phyloP scores from a whole-genome alignment of 306 rosid species.

The Biancaea sappan region DNA sequence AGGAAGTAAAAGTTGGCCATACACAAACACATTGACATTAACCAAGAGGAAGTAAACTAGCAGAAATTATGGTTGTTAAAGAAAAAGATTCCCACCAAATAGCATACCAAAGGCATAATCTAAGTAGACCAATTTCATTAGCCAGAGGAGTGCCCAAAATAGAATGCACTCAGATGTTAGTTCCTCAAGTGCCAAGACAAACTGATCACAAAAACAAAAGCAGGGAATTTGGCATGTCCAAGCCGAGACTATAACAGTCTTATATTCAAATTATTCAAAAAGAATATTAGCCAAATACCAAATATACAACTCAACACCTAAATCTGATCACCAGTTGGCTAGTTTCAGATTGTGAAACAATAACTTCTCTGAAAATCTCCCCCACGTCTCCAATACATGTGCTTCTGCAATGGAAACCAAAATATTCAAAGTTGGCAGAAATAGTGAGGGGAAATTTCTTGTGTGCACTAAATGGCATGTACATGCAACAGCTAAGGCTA shows the following conservation, averaged over 20 bases:
- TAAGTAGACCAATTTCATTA: background rate
- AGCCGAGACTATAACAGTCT: background rate
- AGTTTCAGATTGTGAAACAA: conserved; percentile 10
- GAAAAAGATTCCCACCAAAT: too few species aligned
- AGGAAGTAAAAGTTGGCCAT: too few species aligned
- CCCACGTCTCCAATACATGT: conserved; percentile 14
- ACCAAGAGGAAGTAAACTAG: too few species aligned
- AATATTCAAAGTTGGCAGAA: background rate
- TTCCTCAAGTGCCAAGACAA: background rate
- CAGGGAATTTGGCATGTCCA: background rate
- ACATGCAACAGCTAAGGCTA: too few species aligned
- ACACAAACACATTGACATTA: too few species aligned
- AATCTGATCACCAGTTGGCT: background rate
- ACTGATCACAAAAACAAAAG: background rate
- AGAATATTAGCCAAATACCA: background rate
- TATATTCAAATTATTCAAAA: background rate
- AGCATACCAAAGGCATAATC: background rate
- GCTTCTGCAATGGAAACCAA: conserved; percentile 21
- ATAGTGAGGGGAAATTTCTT: background rate
- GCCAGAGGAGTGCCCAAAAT: too few species aligned
- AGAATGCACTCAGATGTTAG: background rate
- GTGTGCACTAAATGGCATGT: background rate
- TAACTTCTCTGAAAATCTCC: conserved; percentile 1
- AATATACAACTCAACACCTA: background rate
- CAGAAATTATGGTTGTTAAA: too few species aligned